Base-by-base conservation (phyloP, 148 eudicot species). In the Chenopodium suecicum region DNA sequence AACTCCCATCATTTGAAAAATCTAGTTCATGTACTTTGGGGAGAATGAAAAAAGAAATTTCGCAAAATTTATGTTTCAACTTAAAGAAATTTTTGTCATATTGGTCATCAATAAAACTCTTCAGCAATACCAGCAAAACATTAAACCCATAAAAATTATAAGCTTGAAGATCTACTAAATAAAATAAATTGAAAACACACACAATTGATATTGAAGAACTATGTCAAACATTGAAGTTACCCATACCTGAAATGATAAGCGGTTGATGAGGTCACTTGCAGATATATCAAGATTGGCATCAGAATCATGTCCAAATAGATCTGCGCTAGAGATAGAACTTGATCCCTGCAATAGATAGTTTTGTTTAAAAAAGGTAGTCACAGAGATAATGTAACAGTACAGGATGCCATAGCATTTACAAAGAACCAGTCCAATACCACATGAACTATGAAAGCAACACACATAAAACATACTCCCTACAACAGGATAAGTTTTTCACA, bases 291-390 rank as follows among this genome's bases (percentile, higher is more conserved):
- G 56, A 72, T 81, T 23, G n/a, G 86, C 74, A 81, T 88, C 88
- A n/a, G 80, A 46, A 83, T 77, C 85, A 22, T 90, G 82, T 72
- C 98, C 98, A 84, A 96, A 96, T 9, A 96, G 93, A 85, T 96
- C 99, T 41, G 99, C 99, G 84, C 99, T 96, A 66, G 99, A 96
- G 82, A 96, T 96, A 47, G 99, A 84, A 62, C 86, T 83, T 79
- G 99, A 96, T 70, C 99, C 94, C 99, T 96, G 79, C n/a, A 66
- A 87, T 29, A 82, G 19, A 60, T 25, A 29, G 32, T 19, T 58
- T 2, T 25, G 2, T 13, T 25, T 44, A 10, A 75, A 32, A 60
- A 46, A 79, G 76, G 13, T 67, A 46, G 19, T n/a, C 46, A 44
- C 7, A 25, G 47, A 2, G 23, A 20, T 31, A 80, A 32, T 54